Evolutionary conservation across 768 basidiomycete genomes (phyloP), one percentile per base, ranked within the genome.

Genomic region (Calvatia gigantea): DNA sequence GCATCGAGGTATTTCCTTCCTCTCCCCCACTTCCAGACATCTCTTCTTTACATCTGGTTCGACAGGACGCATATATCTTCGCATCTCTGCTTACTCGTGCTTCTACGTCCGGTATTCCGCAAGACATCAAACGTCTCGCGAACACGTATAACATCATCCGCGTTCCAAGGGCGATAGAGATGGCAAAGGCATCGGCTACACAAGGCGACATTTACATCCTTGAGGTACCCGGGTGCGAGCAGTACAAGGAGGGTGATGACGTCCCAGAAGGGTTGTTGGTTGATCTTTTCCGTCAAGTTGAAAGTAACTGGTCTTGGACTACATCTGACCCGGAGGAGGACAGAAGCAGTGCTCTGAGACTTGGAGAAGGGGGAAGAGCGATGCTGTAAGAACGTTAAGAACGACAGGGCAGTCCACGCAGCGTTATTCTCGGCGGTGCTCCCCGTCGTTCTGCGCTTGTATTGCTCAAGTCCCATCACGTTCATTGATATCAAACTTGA

Each of bases 51-150:
- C 41, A 19, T 12, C 41, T 21, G 12, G 11, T 23, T 3, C 41
- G 3, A 19, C 45, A 76, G 73, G 73, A 75, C 52, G 70, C 70
- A 0, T 74, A 72, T 49, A 64, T 76, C 33, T 64, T 76, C 8
- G 71, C 69, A 4, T 58, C 49, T 29, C 65, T 71, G 29, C 54
- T 71, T 41, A 64, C 54, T 25, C 45, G 56, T 32, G 45, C 48
- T 37, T 52, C 38, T 57, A 35, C 27, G 61, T 44, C 19, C 54
- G 51, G 15, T 51, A 39, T 8, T 51, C 35, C 23, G 17, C 48
- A 38, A n/a, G 9, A 48, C 8, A 60, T 74, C 27, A 62, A 66
- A 0, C 57, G 58, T 32, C 63, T 76, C 17, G 52, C 66, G 1
- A 60, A 67, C 11, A 50, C 67, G 8, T 71, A 68, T 47, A 63